Evolutionary conservation across 2,329 filamentous ascomycete genomes (phyloP).

Genomic region (Coleophoma eucalyptorum): DNA sequence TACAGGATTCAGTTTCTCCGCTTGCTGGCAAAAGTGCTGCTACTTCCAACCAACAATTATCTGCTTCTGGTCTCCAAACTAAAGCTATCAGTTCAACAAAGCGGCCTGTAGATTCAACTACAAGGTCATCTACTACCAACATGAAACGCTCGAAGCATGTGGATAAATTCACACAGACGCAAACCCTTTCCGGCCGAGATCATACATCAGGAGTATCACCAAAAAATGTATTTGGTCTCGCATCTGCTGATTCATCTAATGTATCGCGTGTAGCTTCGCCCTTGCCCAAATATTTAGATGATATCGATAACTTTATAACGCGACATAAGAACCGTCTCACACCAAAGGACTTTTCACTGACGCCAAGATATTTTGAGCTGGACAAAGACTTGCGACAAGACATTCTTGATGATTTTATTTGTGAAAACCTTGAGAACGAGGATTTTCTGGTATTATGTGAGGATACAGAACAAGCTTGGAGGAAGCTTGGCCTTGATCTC

Average conservation of each 20-base stretch:
- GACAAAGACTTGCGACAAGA: conserved; percentile 33
- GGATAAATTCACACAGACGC: conserved; percentile 24
- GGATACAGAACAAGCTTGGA: conserved; percentile 46
- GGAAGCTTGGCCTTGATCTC: conserved; percentile 37
- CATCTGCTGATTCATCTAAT: not conserved
- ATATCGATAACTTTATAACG: conserved; percentile 17
- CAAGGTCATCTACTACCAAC: conserved; percentile 3
- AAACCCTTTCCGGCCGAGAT: conserved; percentile 10
- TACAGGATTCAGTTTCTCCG: conserved; percentile 10
- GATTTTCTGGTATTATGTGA: conserved; percentile 46
- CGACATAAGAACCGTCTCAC: conserved; percentile 16
- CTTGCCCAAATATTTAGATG: conserved; percentile 8
- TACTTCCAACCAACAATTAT: not conserved
- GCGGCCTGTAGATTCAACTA: conserved; percentile 8
- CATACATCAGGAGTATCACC: conserved; percentile 8
- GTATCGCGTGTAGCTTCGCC: conserved; percentile 4
- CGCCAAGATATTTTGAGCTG: conserved; percentile 18
- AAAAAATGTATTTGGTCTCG: not conserved
- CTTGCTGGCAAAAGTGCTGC: conserved; percentile 14
- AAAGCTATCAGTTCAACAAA: conserved; percentile 12
- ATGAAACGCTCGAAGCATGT: conserved; percentile 24
- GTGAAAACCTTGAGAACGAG: conserved; percentile 42
- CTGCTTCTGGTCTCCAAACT: conserved; percentile 13
- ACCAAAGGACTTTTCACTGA: conserved; percentile 21
- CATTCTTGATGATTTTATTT: conserved; percentile 44